These are phyloP conservation scores for Cymbopogon citratus DNA, from an alignment of 176 grass and related monocot genomes.

Conservation along the genomic window DNA sequence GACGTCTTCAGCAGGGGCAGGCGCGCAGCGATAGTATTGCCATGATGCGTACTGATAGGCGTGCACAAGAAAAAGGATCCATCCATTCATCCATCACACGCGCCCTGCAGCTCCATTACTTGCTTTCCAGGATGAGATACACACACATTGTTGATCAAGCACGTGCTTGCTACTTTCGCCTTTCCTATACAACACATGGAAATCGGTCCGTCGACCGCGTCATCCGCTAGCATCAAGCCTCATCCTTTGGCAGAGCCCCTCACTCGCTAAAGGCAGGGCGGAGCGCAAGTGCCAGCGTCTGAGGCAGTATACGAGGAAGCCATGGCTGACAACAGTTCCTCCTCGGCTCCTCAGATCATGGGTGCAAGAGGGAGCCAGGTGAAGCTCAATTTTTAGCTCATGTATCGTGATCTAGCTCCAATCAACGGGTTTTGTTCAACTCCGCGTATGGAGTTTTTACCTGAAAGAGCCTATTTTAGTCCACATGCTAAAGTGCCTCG, in stretches of 20 bases:
- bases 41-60: neutral
- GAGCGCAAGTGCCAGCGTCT: too few species aligned
- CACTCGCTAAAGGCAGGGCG: too few species aligned
- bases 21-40: neutral
- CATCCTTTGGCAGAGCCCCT: too few species aligned
- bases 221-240: too few species aligned
- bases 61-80: neutral
- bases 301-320: too few species aligned
- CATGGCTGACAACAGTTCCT: too few species aligned
- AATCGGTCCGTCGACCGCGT: neutral
- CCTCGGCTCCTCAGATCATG: too few species aligned
- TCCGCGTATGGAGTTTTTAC: neutral
- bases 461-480: neutral
- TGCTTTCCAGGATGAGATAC: neutral
- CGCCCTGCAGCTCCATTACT: neutral
- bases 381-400: too few species aligned
- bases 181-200: neutral
- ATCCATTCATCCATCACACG: neutral
- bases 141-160: neutral
- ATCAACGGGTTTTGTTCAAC: neutral
- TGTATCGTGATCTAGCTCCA: neutral
- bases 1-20: neutral
- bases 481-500: neutral
- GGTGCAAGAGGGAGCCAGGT: too few species aligned
- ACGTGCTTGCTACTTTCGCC: neutral